Base-by-base conservation (phyloP, 2,329 filamentous ascomycete species). In the Pseudogymnoascus sp. region DNA sequence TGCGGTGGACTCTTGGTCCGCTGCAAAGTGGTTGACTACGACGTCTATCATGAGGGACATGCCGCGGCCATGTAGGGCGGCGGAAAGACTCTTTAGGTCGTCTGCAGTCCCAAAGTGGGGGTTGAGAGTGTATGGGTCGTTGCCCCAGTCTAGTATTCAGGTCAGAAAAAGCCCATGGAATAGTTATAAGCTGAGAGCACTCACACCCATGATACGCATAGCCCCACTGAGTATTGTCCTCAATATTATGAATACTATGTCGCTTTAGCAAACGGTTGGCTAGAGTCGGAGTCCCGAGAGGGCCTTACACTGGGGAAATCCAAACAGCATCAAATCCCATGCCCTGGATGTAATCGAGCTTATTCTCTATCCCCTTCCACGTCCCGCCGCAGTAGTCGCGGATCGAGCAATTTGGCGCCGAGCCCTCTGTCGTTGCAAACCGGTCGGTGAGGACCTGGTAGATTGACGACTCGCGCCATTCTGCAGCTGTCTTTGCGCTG, bases 21-120 rank as follows among this genome's bases (percentile, higher is more conserved):
- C 82, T 12, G 72, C 79, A 66, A 78, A 77, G 66, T 79, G 75
- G 65, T 79, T 79, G 59, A 76, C 72, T 21, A 78, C 76, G 4
- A 76, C 72, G 59, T 79, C 77, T 52, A 77, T 70, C 76, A 79
- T 77, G 9, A 79, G 64, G 63, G 74, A 78, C 76, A 74, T 79
- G 64, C 71, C 75, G 63, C 67, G 71, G 21, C 64, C 61, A 62
- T 79, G 77, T 15, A 77, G 66, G 13, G 74, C 71, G 30, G 67
- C 68, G 23, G 73, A 73, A 10, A 79, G 67, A 48, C 72, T 74
- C 41, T 75, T 73, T 60, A 79, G 67, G 59, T 79, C 77, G 45
- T 73, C 71, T 18, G 70, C 70, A 15, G 72, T 74, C 6, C 77
- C 77, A 57, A 77, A 79, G 61, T 77, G 74, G 3, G 71, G 65